Evolutionary conservation across 2,329 filamentous ascomycete genomes (phyloP), one percentile per base, ranked within the genome.

Genomic region (Malbranchea zuffiana): DNA sequence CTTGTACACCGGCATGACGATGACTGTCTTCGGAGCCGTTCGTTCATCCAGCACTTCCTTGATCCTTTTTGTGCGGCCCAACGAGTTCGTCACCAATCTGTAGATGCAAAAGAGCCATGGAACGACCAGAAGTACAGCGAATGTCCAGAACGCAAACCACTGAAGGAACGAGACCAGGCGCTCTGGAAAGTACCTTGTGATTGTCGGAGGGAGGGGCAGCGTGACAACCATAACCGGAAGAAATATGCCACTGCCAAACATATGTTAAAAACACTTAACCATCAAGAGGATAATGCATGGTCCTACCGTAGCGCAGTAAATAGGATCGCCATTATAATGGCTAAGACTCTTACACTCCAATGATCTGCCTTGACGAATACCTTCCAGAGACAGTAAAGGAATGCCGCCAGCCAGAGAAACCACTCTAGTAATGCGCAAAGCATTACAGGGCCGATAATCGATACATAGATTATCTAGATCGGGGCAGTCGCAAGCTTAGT

Each of bases 1-100:
- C 53, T 90, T 85, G 65, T 94, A 96, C 53, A 87, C 92, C 3
- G 88, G 90, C 86, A 96, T 95, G 41, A 96, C 80, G 42, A 96
- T 82, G 45, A 95, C 85, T 11, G 93, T 82, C 60, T 96, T 96
- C 1, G 88, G 90, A 0, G 90, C 87, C 1, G 80, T 86, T 2
- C 74, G 66, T 54, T 92, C 84, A 56, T 94, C 84, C 34, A 95
- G 71, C 0, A 85, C 75, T 45, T 83, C 74, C 55, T 92, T 87
- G 54, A 94, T 83, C 35, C 80, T 74, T 56, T 84, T 85, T 27
- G 72, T 78, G 45, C 85, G 75, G 15, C 88, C 87, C 17, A 96
- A 69, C 21, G 84, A 81, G 50, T 90, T 82, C 6, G 83, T 93
- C 39, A 93, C 82, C 4, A 95, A 73, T 52, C 92, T 82, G 54